Evolutionary conservation across 2,329 filamentous ascomycete genomes (phyloP).

Genomic region (Alternaria solani): DNA sequence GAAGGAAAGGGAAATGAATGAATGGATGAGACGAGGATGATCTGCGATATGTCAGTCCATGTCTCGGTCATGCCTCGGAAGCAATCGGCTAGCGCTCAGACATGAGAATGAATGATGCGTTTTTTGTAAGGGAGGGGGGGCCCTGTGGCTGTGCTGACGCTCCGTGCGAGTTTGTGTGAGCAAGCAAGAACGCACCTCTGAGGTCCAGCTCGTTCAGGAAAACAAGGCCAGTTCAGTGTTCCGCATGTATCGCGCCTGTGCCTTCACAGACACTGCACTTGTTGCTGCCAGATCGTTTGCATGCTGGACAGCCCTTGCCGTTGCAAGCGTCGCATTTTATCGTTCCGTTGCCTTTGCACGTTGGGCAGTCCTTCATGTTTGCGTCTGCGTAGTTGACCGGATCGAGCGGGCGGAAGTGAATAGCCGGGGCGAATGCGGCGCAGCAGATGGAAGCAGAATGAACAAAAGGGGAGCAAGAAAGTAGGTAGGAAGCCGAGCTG

Average conservation of each 20-base stretch:
- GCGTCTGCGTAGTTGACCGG: conserved; percentile 11
- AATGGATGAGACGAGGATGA: conserved; percentile 15
- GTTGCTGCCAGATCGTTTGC: conserved; percentile 38
- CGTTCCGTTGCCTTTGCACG: conserved; percentile 44
- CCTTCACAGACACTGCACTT: conserved; percentile 47
- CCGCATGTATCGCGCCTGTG: conserved; percentile 43
- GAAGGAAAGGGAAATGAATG: conserved; percentile 15
- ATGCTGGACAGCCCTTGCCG: conserved; percentile 37
- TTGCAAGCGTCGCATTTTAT: conserved; percentile 47
- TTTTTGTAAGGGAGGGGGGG: conserved; percentile 5
- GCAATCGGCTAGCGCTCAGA: conserved; percentile 9
- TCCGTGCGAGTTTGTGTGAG: neutral
- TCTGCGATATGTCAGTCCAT: conserved; percentile 19
- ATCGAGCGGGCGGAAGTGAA: conserved; percentile 15
- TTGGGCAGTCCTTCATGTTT: conserved; percentile 45
- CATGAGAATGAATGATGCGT: conserved; percentile 4
- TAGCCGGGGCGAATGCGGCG: conserved; percentile 13
- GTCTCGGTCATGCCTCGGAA: conserved; percentile 5
- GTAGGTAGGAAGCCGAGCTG: neutral
- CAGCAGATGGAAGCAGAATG: neutral
- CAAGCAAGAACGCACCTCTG: conserved; percentile 2
- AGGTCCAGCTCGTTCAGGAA: conserved; percentile 1
- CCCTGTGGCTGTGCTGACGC: conserved; percentile 5
- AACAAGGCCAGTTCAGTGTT: conserved; percentile 25
- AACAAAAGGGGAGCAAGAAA: neutral